Conservation (phyloP, 106 monocot species). For the Dendrobium catenatum region DNA sequence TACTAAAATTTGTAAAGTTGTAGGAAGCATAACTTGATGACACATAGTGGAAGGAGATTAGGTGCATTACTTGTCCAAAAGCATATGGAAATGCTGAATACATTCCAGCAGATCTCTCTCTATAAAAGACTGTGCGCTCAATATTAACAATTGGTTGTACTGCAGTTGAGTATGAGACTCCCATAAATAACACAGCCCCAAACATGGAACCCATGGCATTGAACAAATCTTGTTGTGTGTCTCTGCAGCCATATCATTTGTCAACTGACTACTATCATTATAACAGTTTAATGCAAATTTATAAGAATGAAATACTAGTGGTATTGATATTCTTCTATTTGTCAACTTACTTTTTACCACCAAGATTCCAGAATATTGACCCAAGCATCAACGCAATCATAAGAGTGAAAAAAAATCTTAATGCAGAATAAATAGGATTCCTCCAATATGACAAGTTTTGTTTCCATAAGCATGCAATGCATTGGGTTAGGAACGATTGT, state of each 20-base stretch:
- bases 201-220: constrained; percentile 23
- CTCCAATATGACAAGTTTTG: constrained; percentile 75
- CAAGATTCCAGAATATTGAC: constrained; percentile 66
- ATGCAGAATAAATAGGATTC: constrained; percentile 47
- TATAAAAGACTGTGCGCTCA: constrained; percentile 27
- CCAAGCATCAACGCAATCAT: constrained; percentile 51
- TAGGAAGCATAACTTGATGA: not conserved
- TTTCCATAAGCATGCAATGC: constrained; percentile 74
- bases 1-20: not conserved
- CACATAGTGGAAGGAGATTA: not conserved
- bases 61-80: constrained; percentile 17
- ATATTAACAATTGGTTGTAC: constrained; percentile 17
- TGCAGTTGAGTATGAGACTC: not conserved
- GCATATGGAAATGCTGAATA: constrained; percentile 26
- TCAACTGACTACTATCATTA: not conserved
- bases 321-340: not conserved
- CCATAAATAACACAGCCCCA: constrained; percentile 9
- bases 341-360: constrained; percentile 30
- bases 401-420: constrained; percentile 47
- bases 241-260: not conserved
- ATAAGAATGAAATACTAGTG: no score
- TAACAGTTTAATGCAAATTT: not conserved
- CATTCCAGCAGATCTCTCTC: constrained; percentile 24
- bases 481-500: constrained; percentile 47
- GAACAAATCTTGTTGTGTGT: constrained; percentile 9